Conservation (phyloP, 2,329 filamentous ascomycete genomes). For the Blastomyces parvus region DNA sequence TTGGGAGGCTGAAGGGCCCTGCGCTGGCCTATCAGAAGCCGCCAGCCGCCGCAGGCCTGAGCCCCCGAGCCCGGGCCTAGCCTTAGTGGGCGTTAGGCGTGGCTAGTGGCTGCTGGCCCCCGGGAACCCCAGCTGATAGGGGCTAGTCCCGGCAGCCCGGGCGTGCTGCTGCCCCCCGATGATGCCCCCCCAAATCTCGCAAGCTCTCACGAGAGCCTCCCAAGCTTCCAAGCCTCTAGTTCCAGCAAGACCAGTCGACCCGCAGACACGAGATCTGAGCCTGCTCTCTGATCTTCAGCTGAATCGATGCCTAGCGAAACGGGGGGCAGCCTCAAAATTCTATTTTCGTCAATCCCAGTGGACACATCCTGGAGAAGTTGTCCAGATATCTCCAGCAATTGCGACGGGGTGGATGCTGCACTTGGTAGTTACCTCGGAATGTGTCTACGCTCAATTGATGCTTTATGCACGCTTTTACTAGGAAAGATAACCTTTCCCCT, state of each 20-base stretch:
- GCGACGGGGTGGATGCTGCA: background rate
- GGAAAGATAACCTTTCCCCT: background rate
- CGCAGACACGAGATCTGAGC: background rate
- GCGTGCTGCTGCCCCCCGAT: background rate
- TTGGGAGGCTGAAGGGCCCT: background rate
- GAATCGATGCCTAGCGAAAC: background rate
- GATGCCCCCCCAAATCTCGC: background rate
- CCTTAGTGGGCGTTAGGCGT: background rate
- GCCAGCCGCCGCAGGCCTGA: background rate
- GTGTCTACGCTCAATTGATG: background rate
- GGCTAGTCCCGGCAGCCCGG: background rate
- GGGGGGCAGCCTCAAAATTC: background rate
- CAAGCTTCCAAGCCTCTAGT: background rate
- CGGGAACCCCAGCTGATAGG: background rate
- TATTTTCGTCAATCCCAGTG: background rate
- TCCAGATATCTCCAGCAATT: background rate
- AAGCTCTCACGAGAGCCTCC: background rate
- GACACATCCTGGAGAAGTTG: background rate
- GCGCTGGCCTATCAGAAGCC: background rate
- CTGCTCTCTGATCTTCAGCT: background rate
- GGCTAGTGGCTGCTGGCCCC: background rate
- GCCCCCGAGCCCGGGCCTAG: no score
- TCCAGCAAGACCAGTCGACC: background rate
- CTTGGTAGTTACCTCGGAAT: background rate
- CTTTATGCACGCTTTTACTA: background rate